Conservation (phyloP, 208 protist species). For the Leptomonas pyrrhocoris region DNA sequence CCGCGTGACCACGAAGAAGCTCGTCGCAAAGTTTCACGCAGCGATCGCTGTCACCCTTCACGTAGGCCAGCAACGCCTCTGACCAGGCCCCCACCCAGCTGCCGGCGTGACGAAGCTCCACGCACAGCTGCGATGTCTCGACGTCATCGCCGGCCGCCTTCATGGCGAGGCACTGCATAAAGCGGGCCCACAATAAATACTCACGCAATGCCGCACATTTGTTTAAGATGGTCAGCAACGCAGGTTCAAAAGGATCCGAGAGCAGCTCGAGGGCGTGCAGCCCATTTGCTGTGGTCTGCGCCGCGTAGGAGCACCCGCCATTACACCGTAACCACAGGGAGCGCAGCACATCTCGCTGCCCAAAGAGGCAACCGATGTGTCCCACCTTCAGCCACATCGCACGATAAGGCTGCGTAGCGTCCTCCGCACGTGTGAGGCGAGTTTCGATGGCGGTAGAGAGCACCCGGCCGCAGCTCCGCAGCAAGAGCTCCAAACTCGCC, state of each 20-base stretch:
- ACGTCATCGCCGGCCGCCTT: neutral
- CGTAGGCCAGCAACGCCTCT: conserved; percentile 26
- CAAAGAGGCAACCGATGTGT: conserved; percentile 25
- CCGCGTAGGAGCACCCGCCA: conserved; percentile 23
- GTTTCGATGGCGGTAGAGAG: neutral
- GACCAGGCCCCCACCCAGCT: conserved; percentile 30
- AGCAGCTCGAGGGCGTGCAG: conserved; percentile 32
- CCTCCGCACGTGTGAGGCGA: neutral
- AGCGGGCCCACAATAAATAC: conserved; percentile 25
- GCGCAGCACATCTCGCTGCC: conserved; percentile 20
- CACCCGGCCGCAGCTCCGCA: conserved; percentile 7
- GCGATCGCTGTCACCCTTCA: conserved; percentile 13
- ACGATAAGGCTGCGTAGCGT: neutral
- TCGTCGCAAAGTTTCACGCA: conserved; percentile 19
- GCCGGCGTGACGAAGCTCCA: conserved; percentile 15
- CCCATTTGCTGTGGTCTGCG: conserved; percentile 18
- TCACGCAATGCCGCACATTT: conserved; percentile 17
- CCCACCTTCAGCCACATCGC: conserved; percentile 17
- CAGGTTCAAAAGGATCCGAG: conserved; percentile 7
- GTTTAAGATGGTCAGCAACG: conserved; percentile 28
- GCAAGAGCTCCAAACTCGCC: conserved; percentile 1
- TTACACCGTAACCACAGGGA: conserved; percentile 16
- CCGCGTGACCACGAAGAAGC: neutral
- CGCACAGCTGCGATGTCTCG: conserved; percentile 20
- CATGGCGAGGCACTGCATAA: conserved; percentile 22